These are phyloP conservation scores for Aspergillus cejpii DNA, from an alignment of 2,329 filamentous ascomycete species.

Conservation along the genomic window DNA sequence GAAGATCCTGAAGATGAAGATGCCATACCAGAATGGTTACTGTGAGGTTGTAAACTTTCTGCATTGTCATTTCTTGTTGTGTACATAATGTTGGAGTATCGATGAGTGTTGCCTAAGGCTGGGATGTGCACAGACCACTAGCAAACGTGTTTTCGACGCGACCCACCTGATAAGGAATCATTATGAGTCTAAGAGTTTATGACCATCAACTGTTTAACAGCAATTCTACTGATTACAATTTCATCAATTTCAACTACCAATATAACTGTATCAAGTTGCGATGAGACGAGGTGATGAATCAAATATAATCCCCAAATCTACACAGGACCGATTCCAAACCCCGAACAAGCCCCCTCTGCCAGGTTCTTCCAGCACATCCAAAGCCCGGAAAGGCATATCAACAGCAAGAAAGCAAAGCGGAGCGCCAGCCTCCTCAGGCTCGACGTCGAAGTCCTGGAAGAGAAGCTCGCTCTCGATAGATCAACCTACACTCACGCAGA, in stretches of 20 bases:
- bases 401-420: conserved; percentile 10
- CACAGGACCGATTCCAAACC: conserved; percentile 18
- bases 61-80: background rate
- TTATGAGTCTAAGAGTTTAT: background rate
- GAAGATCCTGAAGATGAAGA: conserved; percentile 61
- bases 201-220: conserved; percentile 2
- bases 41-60: conserved; percentile 28
- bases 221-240: conserved; percentile 9
- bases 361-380: conserved; percentile 11
- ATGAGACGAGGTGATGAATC: conserved; percentile 23
- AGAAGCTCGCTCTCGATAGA: conserved; percentile 17
- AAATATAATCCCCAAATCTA: conserved; percentile 13
- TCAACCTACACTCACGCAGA: conserved; percentile 40
- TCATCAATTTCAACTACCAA: background rate
- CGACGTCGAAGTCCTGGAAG: conserved; percentile 17
- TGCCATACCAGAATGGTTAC: conserved; percentile 58
- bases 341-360: conserved; percentile 14
- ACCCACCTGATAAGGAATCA: conserved; percentile 2
- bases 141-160: conserved; percentile 1
- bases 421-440: conserved; percentile 14
- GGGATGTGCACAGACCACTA: conserved; percentile 1
- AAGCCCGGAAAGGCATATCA: conserved; percentile 13
- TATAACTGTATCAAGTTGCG: conserved; percentile 16
- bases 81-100: background rate
- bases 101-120: background rate